Evolutionary conservation across 176 grass and related monocot genomes (phyloP).

Genomic region (Oryza glumipatula): DNA sequence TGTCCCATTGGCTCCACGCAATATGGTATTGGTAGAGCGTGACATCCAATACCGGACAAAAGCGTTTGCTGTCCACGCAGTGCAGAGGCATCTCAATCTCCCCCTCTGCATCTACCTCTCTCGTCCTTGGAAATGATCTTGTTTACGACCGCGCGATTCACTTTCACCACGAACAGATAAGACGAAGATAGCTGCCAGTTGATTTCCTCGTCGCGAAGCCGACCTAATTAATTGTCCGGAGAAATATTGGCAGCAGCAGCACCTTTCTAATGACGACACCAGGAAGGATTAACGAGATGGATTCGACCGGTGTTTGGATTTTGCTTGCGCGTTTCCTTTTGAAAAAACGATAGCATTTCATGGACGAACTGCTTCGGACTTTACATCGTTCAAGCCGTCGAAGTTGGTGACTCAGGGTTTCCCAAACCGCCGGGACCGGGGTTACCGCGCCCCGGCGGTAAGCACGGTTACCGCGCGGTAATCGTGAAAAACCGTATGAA

Average conservation of each 20-base stretch:
- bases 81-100: not conserved
- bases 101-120: conserved; percentile 28
- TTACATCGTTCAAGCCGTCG: not conserved
- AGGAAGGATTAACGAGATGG: not conserved
- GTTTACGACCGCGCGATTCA: conserved; percentile 2
- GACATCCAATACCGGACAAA: conserved; percentile 40
- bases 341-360: not conserved
- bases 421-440: too few species aligned
- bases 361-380: not conserved
- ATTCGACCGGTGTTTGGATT: not conserved
- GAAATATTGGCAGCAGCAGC: not conserved
- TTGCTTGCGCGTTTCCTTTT: not conserved
- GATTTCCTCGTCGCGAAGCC: not conserved
- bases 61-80: not conserved
- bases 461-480: too few species aligned
- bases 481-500: too few species aligned
- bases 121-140: not conserved
- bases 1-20: not conserved
- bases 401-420: not conserved
- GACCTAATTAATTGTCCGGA: not conserved
- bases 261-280: not conserved
- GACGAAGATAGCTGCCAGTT: not conserved
- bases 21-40: not conserved
- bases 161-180: not conserved
- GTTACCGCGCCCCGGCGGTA: too few species aligned